Base-by-base conservation (phyloP, 2,329 filamentous ascomycete species). In the Scytalidium lignicola region DNA sequence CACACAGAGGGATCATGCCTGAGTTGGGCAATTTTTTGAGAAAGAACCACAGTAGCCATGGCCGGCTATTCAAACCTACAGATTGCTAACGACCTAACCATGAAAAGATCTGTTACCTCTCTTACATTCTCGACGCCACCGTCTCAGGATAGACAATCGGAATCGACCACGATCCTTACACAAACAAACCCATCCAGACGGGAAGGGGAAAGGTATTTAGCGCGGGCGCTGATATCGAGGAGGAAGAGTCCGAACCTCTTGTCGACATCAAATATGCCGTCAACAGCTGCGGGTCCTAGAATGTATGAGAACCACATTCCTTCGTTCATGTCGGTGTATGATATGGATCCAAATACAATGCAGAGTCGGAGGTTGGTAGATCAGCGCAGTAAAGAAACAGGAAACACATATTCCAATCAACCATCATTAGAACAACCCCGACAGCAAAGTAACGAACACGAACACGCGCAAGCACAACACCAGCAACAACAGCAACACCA, bases 241-340 rank as follows among this genome's bases (percentile, higher is more conserved):
- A 51, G 51, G 41, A 40, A 48, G 29, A 42, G 46, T 21, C 43
- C 48, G 32, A 44, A 15, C 15, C 15, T 32, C 32, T 19, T 17
- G 42, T 43, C 41, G 40, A 43, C 32, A 46, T 46, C 46, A 47
- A 80, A 68, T 54, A 84, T 84, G 80, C 79, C 79, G 67, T 82
- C 80, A 59, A 37, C 32, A 13, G 77, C 81, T 57, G 74, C 80
- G 51, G 74, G 79, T 47, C 73, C 80, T 58, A 76, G 79, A 66
- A 66, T 82, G 60, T 83, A 81, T 65, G 80, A 85, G 72, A 81
- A 84, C 63, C 81, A 84, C 67, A 84, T 88, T 74, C 85, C 85
- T 64, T 82, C 85, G 19, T 86, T 88, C 61, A 87, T 86, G 83
- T 84, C 85, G 50, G 84, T 88, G 49, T 87, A 85, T 71, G 82